Evolutionary conservation across 2,329 filamentous ascomycete genomes (phyloP), one percentile per base, ranked within the genome.

Genomic region (Acrodontium crateriforme): DNA sequence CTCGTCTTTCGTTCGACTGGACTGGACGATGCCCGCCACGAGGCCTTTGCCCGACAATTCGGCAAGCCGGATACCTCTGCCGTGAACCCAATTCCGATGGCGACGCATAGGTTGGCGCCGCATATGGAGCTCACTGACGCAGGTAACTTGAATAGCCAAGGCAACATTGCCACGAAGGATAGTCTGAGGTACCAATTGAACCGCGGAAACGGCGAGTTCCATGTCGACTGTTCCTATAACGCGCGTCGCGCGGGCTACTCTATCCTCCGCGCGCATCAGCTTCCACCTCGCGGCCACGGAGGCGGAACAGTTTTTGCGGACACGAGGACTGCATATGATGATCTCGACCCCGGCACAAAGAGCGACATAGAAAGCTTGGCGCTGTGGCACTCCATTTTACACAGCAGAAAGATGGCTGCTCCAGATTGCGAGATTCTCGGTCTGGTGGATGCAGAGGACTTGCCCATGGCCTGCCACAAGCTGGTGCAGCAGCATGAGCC

Each of bases 21-120:
- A 11, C 51, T 73, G 5, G 53, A 58, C 30, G 67, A 72, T 41
- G 53, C 53, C 5, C 30, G 46, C 2, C 69, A 73, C 39, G 56
- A 71, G 21, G 46, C 48, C 4, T 67, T 72, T 42, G 59, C 62
- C 11, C 39, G 41, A 3, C 54, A 52, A 2, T 62, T 72, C 33
- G 69, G 67, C n/a, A 61, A 67, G n/a, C 57, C 71, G 0, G 67
- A 72, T 47, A n/a, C n/a, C n/a, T n/a, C n/a, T n/a, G n/a, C n/a
- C n/a, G n/a, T n/a, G n/a, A n/a, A n/a, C n/a, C n/a, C n/a, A n/a
- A n/a, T n/a, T n/a, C n/a, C n/a, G n/a, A n/a, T n/a, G n/a, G n/a
- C n/a, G n/a, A n/a, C n/a, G n/a, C n/a, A n/a, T n/a, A n/a, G n/a
- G n/a, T n/a, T n/a, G n/a, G n/a, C n/a, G n/a, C n/a, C n/a, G n/a